Evolutionary conservation across 2,329 filamentous ascomycete species (phyloP), one percentile per base, ranked within the genome.

Genomic region (Boeremia exigua): DNA sequence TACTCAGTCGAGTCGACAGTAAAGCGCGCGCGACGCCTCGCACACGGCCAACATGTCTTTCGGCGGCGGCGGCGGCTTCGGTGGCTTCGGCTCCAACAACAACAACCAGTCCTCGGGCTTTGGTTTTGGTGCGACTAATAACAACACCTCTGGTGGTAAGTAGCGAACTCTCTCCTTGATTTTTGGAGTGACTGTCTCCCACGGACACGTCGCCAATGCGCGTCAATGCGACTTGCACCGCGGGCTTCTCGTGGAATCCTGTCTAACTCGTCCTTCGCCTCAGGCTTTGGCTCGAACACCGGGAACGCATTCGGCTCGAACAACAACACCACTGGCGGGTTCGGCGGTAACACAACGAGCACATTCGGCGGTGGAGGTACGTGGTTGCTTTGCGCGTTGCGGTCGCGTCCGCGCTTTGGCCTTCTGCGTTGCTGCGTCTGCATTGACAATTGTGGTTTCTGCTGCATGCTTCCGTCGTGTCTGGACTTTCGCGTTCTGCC

Each of bases 61-160:
- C 64, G 85, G 85, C 75, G 34, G 47, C 36, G 37, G 53, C 65
- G 63, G 77, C 57, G 70, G 67, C 51, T 74, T 72, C 52, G 70
- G 69, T 62, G 79, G 79, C 67, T 81, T 81, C 67, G 79, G 79
- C 62, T 71, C 77, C 47, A 76, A 70, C 58, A 70, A 70, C 58
- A 70, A 71, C 57, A 63, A 75, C 51, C 63, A 68, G 61, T 64
- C 61, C 47, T 61, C 58, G 39, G 62, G 62, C 59, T 73, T 73
- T 68, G 78, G 70, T 54, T 81, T 80, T 68, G 79, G 79, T 25
- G 65, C 76, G 10, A 75, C 61, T 37, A 67, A 62, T 17, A 75
- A 62, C 44, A 68, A 65, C 51, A 75, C 71, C 60, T 64, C 70
- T 60, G 70, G 81, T 76, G 84, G 86, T 88, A 85, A 72, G 83